Evolutionary conservation across 2,329 filamentous ascomycete species (phyloP), one percentile per base, ranked within the genome.

Genomic region (Fusarium piperis): DNA sequence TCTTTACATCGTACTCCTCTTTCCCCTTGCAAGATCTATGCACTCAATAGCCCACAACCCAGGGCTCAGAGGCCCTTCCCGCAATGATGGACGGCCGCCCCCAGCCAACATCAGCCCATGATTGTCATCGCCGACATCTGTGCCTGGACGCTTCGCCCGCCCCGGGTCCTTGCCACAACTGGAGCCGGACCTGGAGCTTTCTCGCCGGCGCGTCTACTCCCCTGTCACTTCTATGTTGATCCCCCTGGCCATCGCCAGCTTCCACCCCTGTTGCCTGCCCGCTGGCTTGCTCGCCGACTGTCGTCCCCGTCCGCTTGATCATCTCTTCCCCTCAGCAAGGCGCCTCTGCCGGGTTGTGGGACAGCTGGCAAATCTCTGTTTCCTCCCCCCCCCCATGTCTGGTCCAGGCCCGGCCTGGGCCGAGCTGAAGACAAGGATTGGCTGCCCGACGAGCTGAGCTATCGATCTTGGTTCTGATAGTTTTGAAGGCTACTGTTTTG

Each of bases 351-450:
- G 15, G 15, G n/a, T 20, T 35, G 56, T 20, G 28, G 55, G 38
- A 46, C 56, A 46, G 11, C 18, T 46, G 28, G 56, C 38, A 55
- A 48, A 59, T 51, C 59, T 58, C 44, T 64, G 55, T 46, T 48
- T 18, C 48, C 48, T 64, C 8, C 18, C 20, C 36, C 39, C 20
- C 18, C 30, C 26, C 30, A 41, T 26, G 33, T 55, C 30, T 65
- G 68, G 68, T 39, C 66, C 48, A 64, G 59, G 63, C 70, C 62
- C 26, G 30, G 36, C 39, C 28, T 66, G 58, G 64, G 64, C 59
- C 67, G 46, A 73, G 70, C 70, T 72, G 70, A 72, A 35, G 7
- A 18, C 66, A 72, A 53, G 70, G 70, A 51, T 64, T 32, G 3
- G 15, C 7, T 52, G 16, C 38, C 16, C 52, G 41, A 56, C 41